These are phyloP conservation scores for Staphylotrichum longicolle DNA, from an alignment of 495 filamentous ascomycete genomes.

Conservation along the genomic window DNA sequence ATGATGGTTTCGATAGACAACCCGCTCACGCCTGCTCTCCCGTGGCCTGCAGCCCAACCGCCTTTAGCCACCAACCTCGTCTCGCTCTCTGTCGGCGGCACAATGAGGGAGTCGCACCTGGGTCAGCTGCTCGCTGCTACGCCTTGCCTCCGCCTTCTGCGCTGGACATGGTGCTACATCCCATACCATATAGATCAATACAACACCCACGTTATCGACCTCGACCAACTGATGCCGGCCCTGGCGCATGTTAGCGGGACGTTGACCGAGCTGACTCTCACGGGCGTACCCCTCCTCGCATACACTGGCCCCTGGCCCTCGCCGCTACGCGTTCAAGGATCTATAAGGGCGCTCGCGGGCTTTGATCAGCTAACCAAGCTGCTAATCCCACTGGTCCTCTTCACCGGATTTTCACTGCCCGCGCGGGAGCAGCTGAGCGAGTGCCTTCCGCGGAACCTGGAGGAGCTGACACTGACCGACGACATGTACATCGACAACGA, in stretches of 20 bases:
- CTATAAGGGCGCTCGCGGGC: background rate
- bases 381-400: background rate
- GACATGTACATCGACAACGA: background rate
- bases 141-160: no score
- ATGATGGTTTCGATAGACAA: background rate
- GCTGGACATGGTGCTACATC: no score
- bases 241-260: no score
- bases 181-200: no score
- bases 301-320: no score
- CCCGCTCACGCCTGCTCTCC: background rate
- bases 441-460: background rate
- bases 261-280: no score
- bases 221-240: no score
- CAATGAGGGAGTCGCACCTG: no score
- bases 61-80: background rate
- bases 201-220: no score
- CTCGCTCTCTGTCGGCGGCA: background rate
- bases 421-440: background rate
- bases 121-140: no score
- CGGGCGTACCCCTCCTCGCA: no score
- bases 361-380: background rate
- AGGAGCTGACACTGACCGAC: background rate
- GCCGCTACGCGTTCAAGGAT: background rate
- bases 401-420: background rate
- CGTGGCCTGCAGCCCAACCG: background rate